Conservation (phyloP, 2,329 filamentous ascomycete genomes). For the Arthrocladium fulminans region DNA sequence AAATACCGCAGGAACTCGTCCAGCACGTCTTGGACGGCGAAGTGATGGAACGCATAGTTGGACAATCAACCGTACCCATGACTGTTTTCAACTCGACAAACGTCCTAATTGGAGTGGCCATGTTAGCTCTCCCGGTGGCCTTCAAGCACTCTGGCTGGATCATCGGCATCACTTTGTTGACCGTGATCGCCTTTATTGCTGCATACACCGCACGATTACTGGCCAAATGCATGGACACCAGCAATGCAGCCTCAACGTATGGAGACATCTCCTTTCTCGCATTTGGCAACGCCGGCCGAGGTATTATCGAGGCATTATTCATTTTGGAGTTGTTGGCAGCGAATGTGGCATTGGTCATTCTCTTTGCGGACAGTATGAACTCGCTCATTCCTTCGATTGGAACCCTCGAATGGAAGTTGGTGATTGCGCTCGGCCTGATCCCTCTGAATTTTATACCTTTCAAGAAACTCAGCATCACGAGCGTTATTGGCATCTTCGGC, state of each 20-base stretch:
- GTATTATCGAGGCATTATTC: conserved; percentile 78
- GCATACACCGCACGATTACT: conserved; percentile 78
- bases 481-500: conserved; percentile 82
- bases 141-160: conserved; percentile 85
- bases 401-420: conserved; percentile 69
- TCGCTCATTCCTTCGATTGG: conserved; percentile 65
- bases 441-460: conserved; percentile 79
- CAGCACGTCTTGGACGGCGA: conserved; percentile 46
- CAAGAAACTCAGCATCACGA: conserved; percentile 77
- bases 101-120: conserved; percentile 78
- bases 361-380: conserved; percentile 86
- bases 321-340: conserved; percentile 78
- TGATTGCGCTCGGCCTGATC: conserved; percentile 71
- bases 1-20: conserved; percentile 16
- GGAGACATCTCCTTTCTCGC: conserved; percentile 87
- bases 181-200: conserved; percentile 66
- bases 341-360: conserved; percentile 77
- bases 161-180: conserved; percentile 65
- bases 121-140: conserved; percentile 80
- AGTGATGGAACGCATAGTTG: conserved; percentile 73
- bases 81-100: conserved; percentile 96
- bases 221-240: conserved; percentile 79
- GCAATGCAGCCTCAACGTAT: conserved; percentile 81
- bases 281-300: conserved; percentile 71
- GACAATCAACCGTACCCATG: conserved; percentile 90